These are phyloP conservation scores for Dittrichia graveolens DNA, from an alignment of 129 eudicot species.

Conservation along the genomic window DNA sequence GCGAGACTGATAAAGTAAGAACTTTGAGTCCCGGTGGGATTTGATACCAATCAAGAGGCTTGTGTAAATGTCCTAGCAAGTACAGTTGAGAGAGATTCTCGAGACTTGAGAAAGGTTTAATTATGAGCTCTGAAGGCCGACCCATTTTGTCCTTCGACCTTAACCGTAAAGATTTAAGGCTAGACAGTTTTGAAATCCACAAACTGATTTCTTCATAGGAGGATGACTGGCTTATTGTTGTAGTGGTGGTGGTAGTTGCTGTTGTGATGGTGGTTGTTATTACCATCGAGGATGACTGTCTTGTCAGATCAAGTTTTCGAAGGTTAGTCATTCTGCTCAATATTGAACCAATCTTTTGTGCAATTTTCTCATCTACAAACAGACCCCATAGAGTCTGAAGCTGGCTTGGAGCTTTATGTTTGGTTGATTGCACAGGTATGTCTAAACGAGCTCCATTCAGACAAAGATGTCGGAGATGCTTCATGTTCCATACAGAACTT, in stretches of 20 bases:
- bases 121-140: slow-evolving; percentile 30
- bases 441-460: slow-evolving; percentile 27
- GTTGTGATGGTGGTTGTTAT: slow-evolving; percentile 19
- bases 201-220: slow-evolving; percentile 23
- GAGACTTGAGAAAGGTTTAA: slow-evolving; percentile 35
- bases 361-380: slow-evolving; percentile 36
- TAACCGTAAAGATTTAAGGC: slow-evolving; percentile 28
- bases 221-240: slow-evolving; percentile 26
- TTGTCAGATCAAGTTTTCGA: slow-evolving; percentile 37
- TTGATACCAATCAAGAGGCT: slow-evolving; percentile 29
- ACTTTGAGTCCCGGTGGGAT: slow-evolving; percentile 33
- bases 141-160: slow-evolving; percentile 41
- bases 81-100: slow-evolving; percentile 32
- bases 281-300: slow-evolving; percentile 17
- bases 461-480: slow-evolving; percentile 34
- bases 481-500: slow-evolving; percentile 35
- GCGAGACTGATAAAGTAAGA: slow-evolving; percentile 39
- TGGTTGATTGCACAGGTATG: slow-evolving; percentile 19
- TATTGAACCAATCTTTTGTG: slow-evolving; percentile 23
- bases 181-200: slow-evolving; percentile 26
- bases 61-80: slow-evolving; percentile 23
- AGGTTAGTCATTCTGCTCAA: slow-evolving; percentile 34
- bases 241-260: slow-evolving; percentile 15
- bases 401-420: slow-evolving; percentile 28
- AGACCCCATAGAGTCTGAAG: slow-evolving; percentile 40